Percentiles rank a stretch among this genome's conserved stretches.
Conservation (phyloP, 2,329 filamentous ascomycete species). For the Lachnellula subtilissima region DNA sequence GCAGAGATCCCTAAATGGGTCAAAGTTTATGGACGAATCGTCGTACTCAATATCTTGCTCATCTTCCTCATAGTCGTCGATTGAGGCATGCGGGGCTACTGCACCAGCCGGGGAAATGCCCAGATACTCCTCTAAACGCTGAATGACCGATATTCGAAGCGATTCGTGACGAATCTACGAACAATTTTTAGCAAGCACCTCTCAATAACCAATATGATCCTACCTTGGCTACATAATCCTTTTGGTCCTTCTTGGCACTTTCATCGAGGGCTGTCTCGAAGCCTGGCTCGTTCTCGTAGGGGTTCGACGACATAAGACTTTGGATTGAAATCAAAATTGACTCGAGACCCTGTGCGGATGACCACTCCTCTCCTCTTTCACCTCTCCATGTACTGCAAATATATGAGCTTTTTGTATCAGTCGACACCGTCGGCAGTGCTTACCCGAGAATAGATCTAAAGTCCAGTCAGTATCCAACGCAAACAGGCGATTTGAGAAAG, state of each 20-base stretch:
- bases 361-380: constrained; percentile 90
- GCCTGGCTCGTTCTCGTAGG: constrained; percentile 94
- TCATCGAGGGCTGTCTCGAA: constrained; percentile 70
- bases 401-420: constrained; percentile 6
- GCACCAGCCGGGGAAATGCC: constrained; percentile 52
- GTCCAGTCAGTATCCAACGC: constrained; percentile 16
- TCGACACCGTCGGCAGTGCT: background rate
- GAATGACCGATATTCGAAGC: constrained; percentile 77
- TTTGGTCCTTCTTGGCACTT: constrained; percentile 68
- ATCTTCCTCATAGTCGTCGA: constrained; percentile 40
- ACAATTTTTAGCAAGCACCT: constrained; percentile 1
- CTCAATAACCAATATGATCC: background rate
- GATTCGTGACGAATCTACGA: constrained; percentile 83
- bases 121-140: constrained; percentile 76
- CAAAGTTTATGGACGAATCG: constrained; percentile 57
- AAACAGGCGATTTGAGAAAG: background rate
- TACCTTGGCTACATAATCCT: constrained; percentile 75
- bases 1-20: constrained; percentile 85
- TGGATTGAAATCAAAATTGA: constrained; percentile 94
- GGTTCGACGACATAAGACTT: constrained; percentile 88
- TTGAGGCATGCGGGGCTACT: constrained; percentile 32
- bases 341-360: constrained; percentile 88
- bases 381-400: constrained; percentile 81
- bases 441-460: constrained; percentile 80
- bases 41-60: constrained; percentile 38